Evolutionary conservation across 345 rosid genomes (phyloP).

Genomic region (Bruguiera gymnorhiza): DNA sequence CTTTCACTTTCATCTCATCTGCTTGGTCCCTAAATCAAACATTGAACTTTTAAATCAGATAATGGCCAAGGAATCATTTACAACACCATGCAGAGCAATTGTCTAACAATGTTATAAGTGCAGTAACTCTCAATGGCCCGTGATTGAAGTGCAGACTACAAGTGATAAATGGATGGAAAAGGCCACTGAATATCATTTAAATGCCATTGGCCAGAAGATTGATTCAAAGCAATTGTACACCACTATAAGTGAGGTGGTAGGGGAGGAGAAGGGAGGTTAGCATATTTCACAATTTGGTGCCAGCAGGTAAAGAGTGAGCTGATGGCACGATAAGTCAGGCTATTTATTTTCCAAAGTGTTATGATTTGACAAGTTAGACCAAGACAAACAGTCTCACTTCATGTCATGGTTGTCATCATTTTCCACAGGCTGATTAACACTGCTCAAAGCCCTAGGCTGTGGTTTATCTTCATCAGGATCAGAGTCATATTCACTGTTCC

Average conservation of each 20-base stretch:
- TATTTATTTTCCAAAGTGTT: not conserved
- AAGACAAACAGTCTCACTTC: constrained; percentile 30
- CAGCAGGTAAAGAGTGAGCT: too few relatives aligned
- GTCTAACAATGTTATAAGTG: constrained; percentile 3
- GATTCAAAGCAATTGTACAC: too few relatives aligned
- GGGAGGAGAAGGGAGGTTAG: too few relatives aligned
- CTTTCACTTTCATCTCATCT: constrained; percentile 47
- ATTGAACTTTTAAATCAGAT: not conserved
- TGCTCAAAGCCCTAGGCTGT: constrained; percentile 31
- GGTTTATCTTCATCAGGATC: constrained; percentile 71
- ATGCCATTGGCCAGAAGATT: too few relatives aligned
- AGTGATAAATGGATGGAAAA: too few relatives aligned
- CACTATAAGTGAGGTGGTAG: too few relatives aligned
- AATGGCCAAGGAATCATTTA: not conserved
- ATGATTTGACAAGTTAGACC: not conserved
- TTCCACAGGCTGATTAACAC: constrained; percentile 30
- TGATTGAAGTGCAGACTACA: too few relatives aligned
- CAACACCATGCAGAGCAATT: not conserved
- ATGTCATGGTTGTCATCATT: constrained; percentile 48
- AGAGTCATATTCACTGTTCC: constrained; percentile 78
- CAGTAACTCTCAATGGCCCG: not conserved
- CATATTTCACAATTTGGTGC: too few relatives aligned
- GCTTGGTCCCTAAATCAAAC: constrained; percentile 33
- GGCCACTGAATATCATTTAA: too few relatives aligned
- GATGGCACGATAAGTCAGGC: too few relatives aligned